phyloP scores from a whole-genome alignment of 495 filamentous ascomycete species.

The Lindgomyces ingoldianus region DNA sequence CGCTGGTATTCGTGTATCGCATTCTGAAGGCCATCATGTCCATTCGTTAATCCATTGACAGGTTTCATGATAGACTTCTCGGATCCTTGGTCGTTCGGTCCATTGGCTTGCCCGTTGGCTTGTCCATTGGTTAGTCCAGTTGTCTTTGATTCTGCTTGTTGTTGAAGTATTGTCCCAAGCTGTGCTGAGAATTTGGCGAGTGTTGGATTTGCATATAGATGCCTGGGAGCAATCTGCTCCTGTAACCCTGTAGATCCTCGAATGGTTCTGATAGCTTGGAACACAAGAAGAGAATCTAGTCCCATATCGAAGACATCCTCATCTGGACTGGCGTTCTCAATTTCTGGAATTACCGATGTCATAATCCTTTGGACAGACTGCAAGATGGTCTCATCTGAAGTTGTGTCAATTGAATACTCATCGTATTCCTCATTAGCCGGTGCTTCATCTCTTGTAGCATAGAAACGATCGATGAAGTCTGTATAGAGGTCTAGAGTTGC shows the following conservation, averaged over 20 bases:
- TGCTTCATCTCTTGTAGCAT: neutral
- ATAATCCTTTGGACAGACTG: neutral
- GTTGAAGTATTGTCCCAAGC: neutral
- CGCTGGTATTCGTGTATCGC: neutral
- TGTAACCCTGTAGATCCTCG: neutral
- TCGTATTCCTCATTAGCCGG: neutral
- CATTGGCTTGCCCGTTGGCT: neutral
- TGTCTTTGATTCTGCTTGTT: neutral
- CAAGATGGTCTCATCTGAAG: neutral
- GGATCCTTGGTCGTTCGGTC: neutral
- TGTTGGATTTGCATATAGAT: slow-evolving; percentile 3
- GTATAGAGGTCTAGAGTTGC: slow-evolving; percentile 1
- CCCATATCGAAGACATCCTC: neutral
- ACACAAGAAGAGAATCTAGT: slow-evolving; percentile 6
- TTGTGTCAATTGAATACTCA: no score
- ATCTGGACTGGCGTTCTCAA: neutral
- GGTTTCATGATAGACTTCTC: no score
- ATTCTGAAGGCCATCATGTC: no score
- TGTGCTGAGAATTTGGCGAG: neutral
- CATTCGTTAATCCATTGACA: no score
- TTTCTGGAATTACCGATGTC: neutral
- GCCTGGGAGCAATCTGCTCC: neutral
- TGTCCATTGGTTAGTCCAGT: neutral
- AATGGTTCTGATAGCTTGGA: neutral
- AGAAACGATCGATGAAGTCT: slow-evolving; percentile 1